phyloP scores from a whole-genome alignment of 139 green algal species.

The Coccomyxa sp. region DNA sequence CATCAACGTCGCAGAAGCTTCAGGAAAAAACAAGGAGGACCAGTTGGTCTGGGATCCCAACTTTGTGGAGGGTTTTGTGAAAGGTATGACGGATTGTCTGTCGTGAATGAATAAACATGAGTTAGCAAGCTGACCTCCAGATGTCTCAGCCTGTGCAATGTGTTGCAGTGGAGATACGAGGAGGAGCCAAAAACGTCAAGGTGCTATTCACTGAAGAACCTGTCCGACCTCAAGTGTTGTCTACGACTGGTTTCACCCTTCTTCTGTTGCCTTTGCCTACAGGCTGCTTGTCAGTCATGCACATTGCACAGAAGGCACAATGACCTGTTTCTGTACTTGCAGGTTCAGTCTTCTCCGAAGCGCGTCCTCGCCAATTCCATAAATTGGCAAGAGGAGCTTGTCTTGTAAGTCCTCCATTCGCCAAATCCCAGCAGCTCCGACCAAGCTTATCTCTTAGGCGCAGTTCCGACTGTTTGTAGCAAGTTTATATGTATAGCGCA shows the following conservation, averaged over 20 bases:
- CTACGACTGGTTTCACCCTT: neutral
- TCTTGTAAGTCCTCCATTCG: slow-evolving; percentile 38
- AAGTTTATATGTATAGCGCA: too few species aligned
- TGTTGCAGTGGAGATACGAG: slow-evolving; percentile 72
- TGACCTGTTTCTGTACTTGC: neutral
- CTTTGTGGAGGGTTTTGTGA: slow-evolving; percentile 67
- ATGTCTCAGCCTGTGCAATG: neutral
- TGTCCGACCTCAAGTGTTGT: neutral
- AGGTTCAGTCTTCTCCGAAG: slow-evolving; percentile 46
- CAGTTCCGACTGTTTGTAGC: too few species aligned
- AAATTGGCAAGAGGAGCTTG: slow-evolving; percentile 61
- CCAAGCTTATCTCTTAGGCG: too few species aligned
- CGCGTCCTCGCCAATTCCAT: slow-evolving; percentile 39
- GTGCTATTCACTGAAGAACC: slow-evolving; percentile 13
- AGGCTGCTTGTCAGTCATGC: too few species aligned
- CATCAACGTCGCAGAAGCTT: slow-evolving; percentile 53
- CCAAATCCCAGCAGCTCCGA: neutral
- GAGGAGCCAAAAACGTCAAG: slow-evolving; percentile 65
- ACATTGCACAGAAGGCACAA: neutral
- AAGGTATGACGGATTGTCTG: slow-evolving; percentile 35
- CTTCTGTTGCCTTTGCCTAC: too few species aligned
- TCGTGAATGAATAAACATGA: neutral
- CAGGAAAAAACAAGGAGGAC: slow-evolving; percentile 62
- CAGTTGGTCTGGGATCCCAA: slow-evolving; percentile 57
- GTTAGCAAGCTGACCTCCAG: neutral